Evolutionary conservation across 129 eudicot genomes (phyloP).

Genomic region (Arctium minus): DNA sequence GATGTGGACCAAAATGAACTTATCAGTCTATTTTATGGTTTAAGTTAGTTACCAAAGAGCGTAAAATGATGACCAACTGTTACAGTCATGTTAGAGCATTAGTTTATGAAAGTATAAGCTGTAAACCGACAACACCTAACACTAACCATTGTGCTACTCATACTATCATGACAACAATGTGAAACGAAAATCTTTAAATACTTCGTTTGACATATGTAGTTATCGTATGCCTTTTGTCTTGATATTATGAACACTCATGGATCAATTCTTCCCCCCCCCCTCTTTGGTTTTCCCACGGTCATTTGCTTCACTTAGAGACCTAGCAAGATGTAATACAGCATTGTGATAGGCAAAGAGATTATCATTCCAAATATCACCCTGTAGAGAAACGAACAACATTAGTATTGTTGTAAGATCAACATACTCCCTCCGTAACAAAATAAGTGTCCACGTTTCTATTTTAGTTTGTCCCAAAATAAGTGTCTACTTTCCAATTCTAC

Average conservation of each 20-base stretch:
- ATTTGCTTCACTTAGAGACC: slow-evolving; percentile 31
- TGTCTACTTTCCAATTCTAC: neutral
- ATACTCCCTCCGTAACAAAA: neutral
- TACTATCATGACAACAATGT: slow-evolving; percentile 5
- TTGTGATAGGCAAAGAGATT: slow-evolving; percentile 53
- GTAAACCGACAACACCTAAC: slow-evolving; percentile 2
- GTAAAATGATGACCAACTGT: neutral
- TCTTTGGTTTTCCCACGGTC: neutral
- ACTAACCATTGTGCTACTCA: slow-evolving; percentile 15
- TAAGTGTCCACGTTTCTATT: too few species aligned
- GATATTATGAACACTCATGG: slow-evolving; percentile 8
- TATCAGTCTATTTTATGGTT: neutral
- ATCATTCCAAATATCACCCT: slow-evolving; percentile 66
- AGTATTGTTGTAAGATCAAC: neutral
- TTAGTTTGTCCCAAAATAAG: neutral
- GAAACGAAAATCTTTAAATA: neutral
- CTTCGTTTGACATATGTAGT: slow-evolving; percentile 19
- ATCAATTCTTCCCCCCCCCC: slow-evolving; percentile 1
- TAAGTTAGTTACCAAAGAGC: slow-evolving; percentile 15
- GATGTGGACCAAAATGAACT: neutral
- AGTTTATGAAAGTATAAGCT: neutral
- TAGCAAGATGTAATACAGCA: slow-evolving; percentile 49
- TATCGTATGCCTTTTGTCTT: slow-evolving; percentile 2
- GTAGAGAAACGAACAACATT: slow-evolving; percentile 12
- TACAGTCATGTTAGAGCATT: neutral